A percentile compares a stretch with the other conserved stretches of the same genome.
Conservation (phyloP, 1,139 yeast genomes). For the Saccharomyces uvarum region DNA sequence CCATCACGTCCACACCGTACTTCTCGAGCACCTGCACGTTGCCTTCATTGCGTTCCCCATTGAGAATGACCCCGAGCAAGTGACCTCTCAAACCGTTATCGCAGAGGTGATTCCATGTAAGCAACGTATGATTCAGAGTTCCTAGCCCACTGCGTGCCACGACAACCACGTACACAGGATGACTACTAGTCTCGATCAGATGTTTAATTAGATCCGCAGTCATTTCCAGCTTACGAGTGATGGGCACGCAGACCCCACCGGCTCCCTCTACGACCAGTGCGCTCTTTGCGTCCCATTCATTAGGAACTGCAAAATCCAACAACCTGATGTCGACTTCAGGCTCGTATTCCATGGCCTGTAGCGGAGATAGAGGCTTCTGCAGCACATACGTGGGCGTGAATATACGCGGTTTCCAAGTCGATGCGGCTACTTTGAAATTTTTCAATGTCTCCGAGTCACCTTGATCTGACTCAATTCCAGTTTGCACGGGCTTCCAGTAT, state of each 20-base stretch:
- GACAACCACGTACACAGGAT: conserved; percentile 23
- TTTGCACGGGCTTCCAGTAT: conserved; percentile 34
- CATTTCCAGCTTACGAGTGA: conserved; percentile 21
- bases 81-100: conserved; percentile 13
- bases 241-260: conserved; percentile 32
- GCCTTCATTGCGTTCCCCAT: conserved; percentile 25
- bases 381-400: conserved; percentile 21
- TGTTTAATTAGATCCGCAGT: conserved; percentile 27
- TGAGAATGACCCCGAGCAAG: conserved; percentile 27
- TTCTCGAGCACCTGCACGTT: conserved; percentile 20
- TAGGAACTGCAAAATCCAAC: conserved; percentile 19
- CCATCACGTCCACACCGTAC: conserved; percentile 16
- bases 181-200: conserved; percentile 9
- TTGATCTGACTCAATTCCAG: conserved; percentile 28
- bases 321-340: conserved; percentile 10
- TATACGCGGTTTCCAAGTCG: conserved; percentile 11
- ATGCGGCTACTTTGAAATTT: conserved; percentile 3
- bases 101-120: conserved; percentile 27
- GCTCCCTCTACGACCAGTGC: conserved; percentile 33
- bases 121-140: conserved; percentile 31
- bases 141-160: conserved; percentile 32
- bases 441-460: conserved; percentile 29
- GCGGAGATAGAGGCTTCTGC: conserved; percentile 30
- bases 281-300: conserved; percentile 2
- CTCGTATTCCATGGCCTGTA: conserved; percentile 28